Evolutionary conservation across 352 stramenopile species (phyloP).

Genomic region (Elongisporangium prolatum): DNA sequence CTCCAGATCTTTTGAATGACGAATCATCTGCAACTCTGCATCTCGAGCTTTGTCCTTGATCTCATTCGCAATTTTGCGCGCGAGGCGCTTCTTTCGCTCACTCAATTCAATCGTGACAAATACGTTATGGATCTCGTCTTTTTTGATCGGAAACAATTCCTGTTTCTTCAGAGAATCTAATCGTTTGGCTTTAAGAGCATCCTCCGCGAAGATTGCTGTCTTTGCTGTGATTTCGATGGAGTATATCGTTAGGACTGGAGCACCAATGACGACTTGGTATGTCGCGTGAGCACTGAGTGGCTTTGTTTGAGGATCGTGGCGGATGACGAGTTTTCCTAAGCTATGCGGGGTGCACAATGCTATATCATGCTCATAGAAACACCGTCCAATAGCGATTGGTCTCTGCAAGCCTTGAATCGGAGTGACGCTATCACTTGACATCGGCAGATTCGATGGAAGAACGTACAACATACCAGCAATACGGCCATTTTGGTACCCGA

Average conservation of each 20-base stretch:
- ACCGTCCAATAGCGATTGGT: conserved; percentile 52
- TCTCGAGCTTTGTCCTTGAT: conserved; percentile 37
- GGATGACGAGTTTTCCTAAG: conserved; percentile 59
- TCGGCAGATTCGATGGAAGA: conserved; percentile 16
- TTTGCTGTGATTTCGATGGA: conserved; percentile 49
- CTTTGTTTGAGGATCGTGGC: conserved; percentile 48
- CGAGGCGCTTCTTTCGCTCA: conserved; percentile 59
- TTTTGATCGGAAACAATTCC: conserved; percentile 47
- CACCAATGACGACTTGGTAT: conserved; percentile 74
- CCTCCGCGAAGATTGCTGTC: conserved; percentile 39
- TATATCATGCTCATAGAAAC: conserved; percentile 43
- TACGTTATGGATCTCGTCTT: conserved; percentile 59
- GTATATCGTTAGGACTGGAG: conserved; percentile 64
- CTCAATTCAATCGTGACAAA: conserved; percentile 70
- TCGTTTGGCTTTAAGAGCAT: conserved; percentile 44
- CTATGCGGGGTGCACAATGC: conserved; percentile 57
- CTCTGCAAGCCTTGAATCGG: conserved; percentile 4
- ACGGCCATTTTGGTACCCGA: conserved; percentile 69
- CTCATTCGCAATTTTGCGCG: conserved; percentile 35
- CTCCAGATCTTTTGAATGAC: conserved; percentile 39
- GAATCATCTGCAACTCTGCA: conserved; percentile 49
- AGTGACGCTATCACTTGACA: neutral
- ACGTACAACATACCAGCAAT: conserved; percentile 78
- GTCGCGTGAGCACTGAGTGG: conserved; percentile 41
- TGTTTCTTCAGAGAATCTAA: conserved; percentile 60